Base-by-base conservation (phyloP, 305 asterid genomes). In the Fraxinus floribunda region DNA sequence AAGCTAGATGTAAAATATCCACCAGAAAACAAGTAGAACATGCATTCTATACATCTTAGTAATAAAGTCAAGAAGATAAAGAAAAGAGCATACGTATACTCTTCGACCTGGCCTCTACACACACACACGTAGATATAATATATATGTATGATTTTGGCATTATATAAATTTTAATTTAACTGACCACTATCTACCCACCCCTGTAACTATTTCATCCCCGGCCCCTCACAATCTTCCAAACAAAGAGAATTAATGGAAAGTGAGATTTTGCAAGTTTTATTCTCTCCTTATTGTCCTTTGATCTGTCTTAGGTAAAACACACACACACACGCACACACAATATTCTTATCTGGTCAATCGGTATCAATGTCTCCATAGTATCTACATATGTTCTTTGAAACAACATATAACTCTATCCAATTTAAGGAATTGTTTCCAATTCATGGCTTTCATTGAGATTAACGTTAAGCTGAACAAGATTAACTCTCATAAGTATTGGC, bases 221-320 rank as follows among this genome's bases (percentile, higher is more conserved):
- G n/a, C 75, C 24, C 71, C 77, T 78, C 92, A 91, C 92, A 91
- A 91, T 78, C 94, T 89, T 90, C 97, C 97, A 94, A 92, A 91
- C 88, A 73, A 90, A 88, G 90, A 91, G 93, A 89, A 93, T 90
- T 52, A 85, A 82, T 84, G 87, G 94, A 92, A 91, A 91, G 94
- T 87, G 95, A 91, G 91, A 92, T 89, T n/a, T 90, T 88, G 78
- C 86, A 86, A 87, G 88, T 81, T 81, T 86, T 81, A 85, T 88
- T 90, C 89, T 79, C 83, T 77, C 80, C 49, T 57, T 57, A 7
- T 55, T 57, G 26, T 57, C 64, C 66, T 57, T 18, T 57, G 66
- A n/a, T 57, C 26, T 55, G 66, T 55, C 66, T 18, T n/a, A 82
- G 16, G 41, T 32, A 55, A 55, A 5, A 49, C 11, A 38, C 10